Evolutionary conservation across 345 rosid species (phyloP).

Genomic region (Camelina sativa): DNA sequence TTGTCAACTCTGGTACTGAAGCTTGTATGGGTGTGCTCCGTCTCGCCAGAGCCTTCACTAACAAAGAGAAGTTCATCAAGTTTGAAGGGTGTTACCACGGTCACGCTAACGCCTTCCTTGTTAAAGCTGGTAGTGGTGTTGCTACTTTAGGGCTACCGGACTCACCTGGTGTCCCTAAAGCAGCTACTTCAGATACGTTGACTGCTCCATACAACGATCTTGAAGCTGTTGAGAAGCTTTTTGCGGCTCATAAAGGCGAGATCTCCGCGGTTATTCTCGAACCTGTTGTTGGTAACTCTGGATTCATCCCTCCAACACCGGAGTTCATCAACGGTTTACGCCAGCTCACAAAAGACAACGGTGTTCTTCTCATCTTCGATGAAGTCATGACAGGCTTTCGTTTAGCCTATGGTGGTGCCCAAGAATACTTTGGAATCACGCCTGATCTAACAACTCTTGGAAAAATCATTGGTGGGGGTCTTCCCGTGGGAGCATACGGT

Average conservation of each 20-base stretch:
- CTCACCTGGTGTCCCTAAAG: slow-evolving; percentile 95
- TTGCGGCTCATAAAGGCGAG: slow-evolving; percentile 70
- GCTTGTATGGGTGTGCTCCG: slow-evolving; percentile 98
- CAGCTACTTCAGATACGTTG: slow-evolving; percentile 77
- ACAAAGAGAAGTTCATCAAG: slow-evolving; percentile 71
- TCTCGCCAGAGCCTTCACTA: slow-evolving; percentile 91
- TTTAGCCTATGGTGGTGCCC: slow-evolving; percentile 90
- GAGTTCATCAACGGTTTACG: slow-evolving; percentile 72
- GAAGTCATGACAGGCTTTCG: slow-evolving; percentile 99
- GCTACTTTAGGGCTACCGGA: slow-evolving; percentile 93
- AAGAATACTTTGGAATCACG: slow-evolving; percentile 81
- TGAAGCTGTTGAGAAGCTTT: slow-evolving; percentile 62
- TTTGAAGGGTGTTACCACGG: slow-evolving; percentile 99
- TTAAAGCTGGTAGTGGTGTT: slow-evolving; percentile 97
- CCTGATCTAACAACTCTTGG: slow-evolving; percentile 88
- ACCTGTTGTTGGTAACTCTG: slow-evolving; percentile 93
- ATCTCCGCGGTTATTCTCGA: slow-evolving; percentile 82
- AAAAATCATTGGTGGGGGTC: slow-evolving; percentile 92
- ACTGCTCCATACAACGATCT: slow-evolving; percentile 79
- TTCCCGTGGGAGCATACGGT: slow-evolving; percentile 95
- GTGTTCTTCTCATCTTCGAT: slow-evolving; percentile 74
- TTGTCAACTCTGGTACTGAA: slow-evolving; percentile 90
- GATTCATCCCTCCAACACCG: slow-evolving; percentile 71
- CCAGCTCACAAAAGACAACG: slow-evolving; percentile 63
- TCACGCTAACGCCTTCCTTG: slow-evolving; percentile 93